A percentile compares a stretch with the other conserved stretches of the same genome.
These are phyloP conservation scores for Seiridium cupressi DNA, from an alignment of 2,329 filamentous ascomycete genomes.

Conservation along the genomic window DNA sequence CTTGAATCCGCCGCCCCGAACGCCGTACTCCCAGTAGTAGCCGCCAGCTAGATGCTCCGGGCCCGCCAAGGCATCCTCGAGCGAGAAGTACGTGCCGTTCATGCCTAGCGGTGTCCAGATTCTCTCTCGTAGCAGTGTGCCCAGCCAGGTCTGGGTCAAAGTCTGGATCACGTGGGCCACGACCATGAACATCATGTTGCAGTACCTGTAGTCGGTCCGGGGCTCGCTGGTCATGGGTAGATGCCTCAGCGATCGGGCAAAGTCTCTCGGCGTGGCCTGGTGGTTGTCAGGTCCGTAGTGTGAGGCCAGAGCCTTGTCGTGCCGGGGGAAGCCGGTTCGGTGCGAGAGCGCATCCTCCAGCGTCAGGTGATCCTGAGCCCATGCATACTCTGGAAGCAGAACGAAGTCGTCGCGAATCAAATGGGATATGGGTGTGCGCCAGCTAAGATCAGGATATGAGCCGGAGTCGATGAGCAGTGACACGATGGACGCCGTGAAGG, in stretches of 20 bases:
- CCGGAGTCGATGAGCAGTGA: constrained; percentile 44
- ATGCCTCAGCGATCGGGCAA: constrained; percentile 38
- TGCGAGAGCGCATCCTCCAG: constrained; percentile 53
- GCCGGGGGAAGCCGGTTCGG: constrained; percentile 45
- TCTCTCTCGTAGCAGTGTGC: constrained; percentile 33
- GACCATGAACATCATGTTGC: constrained; percentile 51
- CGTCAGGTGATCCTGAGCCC: constrained; percentile 43
- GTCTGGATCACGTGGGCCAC: constrained; percentile 44
- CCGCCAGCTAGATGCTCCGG: constrained; percentile 35
- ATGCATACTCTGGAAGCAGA: constrained; percentile 33
- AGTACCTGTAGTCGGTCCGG: constrained; percentile 45
- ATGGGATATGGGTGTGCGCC: constrained; percentile 42
- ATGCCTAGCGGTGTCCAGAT: constrained; percentile 46
- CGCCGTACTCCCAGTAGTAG: constrained; percentile 35
- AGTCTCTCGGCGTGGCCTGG: constrained; percentile 30
- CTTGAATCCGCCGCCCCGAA: constrained; percentile 13
- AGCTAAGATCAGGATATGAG: constrained; percentile 36
- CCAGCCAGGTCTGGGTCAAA: constrained; percentile 35
- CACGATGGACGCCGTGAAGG: constrained; percentile 49
- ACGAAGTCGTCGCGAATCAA: constrained; percentile 50
- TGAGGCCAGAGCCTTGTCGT: constrained; percentile 31
- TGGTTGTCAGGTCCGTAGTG: constrained; percentile 29
- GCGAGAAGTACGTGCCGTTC: constrained; percentile 33
- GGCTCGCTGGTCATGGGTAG: constrained; percentile 42
- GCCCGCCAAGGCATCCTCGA: constrained; percentile 26